Conservation (phyloP, 805 yeast species). For the Cyberlindnera mississippiensis region DNA sequence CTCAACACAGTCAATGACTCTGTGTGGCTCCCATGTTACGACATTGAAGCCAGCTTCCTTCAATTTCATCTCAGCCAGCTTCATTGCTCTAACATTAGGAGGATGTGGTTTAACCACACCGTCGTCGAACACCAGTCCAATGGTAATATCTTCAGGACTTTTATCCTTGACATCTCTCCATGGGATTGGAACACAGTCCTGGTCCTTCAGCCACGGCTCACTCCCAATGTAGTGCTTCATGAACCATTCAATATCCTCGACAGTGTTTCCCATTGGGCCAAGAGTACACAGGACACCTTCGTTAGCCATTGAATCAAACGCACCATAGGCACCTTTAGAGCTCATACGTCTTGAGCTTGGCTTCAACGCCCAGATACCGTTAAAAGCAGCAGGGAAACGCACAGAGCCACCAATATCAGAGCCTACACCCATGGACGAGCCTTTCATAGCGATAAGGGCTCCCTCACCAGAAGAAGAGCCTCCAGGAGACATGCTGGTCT, state of each 20-base stretch:
- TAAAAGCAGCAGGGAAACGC: conserved; percentile 62
- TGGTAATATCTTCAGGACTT: conserved; percentile 42
- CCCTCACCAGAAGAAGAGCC: conserved; percentile 76
- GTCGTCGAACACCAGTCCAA: conserved; percentile 61
- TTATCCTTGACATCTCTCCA: conserved; percentile 35
- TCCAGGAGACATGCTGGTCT: conserved; percentile 58
- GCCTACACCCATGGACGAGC: conserved; percentile 58
- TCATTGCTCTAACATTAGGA: conserved; percentile 55
- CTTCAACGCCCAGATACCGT: conserved; percentile 55
- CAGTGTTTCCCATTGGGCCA: conserved; percentile 62
- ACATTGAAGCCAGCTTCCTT: conserved; percentile 55
- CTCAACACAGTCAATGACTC: conserved; percentile 52
- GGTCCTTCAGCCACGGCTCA: conserved; percentile 48
- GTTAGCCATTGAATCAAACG: conserved; percentile 23
- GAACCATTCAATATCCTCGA: conserved; percentile 62
- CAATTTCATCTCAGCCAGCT: conserved; percentile 50
- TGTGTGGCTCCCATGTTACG: conserved; percentile 54
- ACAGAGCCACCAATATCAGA: conserved; percentile 72
- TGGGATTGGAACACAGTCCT: conserved; percentile 33
- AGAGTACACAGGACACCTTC: conserved; percentile 61
- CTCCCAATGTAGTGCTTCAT: conserved; percentile 48
- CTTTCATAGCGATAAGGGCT: conserved; percentile 52
- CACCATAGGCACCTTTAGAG: conserved; percentile 24
- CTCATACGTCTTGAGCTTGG: conserved; percentile 55
- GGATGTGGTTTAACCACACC: conserved; percentile 65